Evolutionary conservation across 306 rosid genomes (phyloP), one percentile per base, ranked within the genome.

Genomic region (Rosa lucieae): DNA sequence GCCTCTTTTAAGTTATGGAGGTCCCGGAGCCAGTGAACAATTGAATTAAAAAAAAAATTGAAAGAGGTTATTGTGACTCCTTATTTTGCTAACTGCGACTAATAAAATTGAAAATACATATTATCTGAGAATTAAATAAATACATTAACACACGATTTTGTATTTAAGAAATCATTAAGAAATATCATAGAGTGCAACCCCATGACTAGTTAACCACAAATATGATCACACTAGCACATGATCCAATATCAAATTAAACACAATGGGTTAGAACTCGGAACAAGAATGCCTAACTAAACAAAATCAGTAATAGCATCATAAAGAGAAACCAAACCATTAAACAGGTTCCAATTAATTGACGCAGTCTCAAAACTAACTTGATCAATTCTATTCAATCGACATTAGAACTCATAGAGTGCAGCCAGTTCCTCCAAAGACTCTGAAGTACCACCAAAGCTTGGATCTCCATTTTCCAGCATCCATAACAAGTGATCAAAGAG

Each of bases 391-490:
- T 29, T 29, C 69, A 40, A 55, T 43, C 70, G 12, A 59, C 67
- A 15, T 17, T 49, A 94, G 72, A 86, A 84, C 56, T 84, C 93
- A 66, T 94, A 94, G 65, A 94, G 93, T n/a, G 91, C 91, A 76
- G 95, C 92, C 82, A 94, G 73, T 85, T 94, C 99, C 53, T 94
- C 93, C 81, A 94, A 83, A 65, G 97, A 89, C 9, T 94, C 97
- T 53, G 96, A 82, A 26, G 79, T 58, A 23, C 23, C 40, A 70
- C 79, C 73, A 66, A 94, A 78, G 53, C 76, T 92, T 21, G 95
- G 95, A 83, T 91, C 97, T 32, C 89, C 92, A 80, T 92, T 90
- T 65, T 92, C 95, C 35, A 94, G 77, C 97, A 94, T 92, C 97
- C 97, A 94, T 66, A 94, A 79, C 2, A 94, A 85, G 83, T 94